These are phyloP conservation scores for Rhodotorula taiwanensis DNA, from an alignment of 768 basidiomycete species.

Conservation along the genomic window DNA sequence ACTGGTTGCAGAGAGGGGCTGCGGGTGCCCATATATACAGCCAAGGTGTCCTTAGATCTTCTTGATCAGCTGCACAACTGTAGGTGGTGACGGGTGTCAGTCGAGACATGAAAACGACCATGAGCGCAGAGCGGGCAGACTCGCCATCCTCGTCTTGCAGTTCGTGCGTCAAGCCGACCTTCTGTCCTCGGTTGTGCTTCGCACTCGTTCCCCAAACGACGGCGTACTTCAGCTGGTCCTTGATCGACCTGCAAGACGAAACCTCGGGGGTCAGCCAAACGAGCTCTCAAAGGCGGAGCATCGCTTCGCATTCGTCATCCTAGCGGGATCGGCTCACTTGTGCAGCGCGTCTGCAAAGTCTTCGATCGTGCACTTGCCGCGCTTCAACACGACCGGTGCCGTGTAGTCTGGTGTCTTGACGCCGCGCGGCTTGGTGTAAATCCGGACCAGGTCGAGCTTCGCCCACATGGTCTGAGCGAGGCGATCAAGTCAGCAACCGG, in stretches of 20 bases:
- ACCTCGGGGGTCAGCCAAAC: neutral
- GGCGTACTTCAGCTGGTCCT: constrained; percentile 94
- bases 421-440: constrained; percentile 90
- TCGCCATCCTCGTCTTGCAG: constrained; percentile 81
- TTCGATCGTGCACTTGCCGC: constrained; percentile 55
- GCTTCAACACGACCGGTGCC: constrained; percentile 72
- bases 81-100: too few species aligned
- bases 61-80: neutral
- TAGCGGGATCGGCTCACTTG: too few species aligned
- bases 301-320: neutral
- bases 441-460: constrained; percentile 81
- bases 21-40: too few species aligned
- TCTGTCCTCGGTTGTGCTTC: constrained; percentile 95
- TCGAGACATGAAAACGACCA: too few species aligned
- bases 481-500: too few species aligned
- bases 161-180: constrained; percentile 79
- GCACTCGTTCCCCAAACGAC: constrained; percentile 93
- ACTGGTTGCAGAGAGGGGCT: too few species aligned
- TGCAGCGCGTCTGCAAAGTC: constrained; percentile 7
- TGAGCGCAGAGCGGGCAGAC: too few species aligned
- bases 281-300: neutral
- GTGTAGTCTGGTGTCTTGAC: constrained; percentile 75
- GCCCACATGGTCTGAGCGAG: constrained; percentile 86
- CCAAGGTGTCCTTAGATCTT: neutral
- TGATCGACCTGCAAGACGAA: constrained; percentile 59